A percentile compares a stretch with the other conserved stretches of the same genome.
Conservation (phyloP, 2,329 filamentous ascomycete species). For the Arachnomyces sp. region DNA sequence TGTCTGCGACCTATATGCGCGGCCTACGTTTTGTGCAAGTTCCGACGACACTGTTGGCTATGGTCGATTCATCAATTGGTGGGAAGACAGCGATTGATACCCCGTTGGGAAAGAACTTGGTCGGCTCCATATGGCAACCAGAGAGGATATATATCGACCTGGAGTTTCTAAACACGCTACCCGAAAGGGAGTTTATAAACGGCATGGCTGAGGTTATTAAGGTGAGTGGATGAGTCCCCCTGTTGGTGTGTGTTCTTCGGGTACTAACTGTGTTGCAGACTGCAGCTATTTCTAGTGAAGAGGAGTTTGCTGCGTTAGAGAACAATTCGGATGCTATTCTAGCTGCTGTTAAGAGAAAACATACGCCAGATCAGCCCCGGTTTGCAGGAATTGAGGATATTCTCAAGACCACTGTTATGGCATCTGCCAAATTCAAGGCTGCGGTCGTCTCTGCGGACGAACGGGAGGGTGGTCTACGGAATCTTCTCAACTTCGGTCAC, state of each 20-base stretch:
- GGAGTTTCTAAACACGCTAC: slow-evolving; percentile 80
- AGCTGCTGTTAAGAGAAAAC: slow-evolving; percentile 57
- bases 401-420: slow-evolving; percentile 72
- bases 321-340: slow-evolving; percentile 71
- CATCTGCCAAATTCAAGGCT: slow-evolving; percentile 87
- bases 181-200: slow-evolving; percentile 89
- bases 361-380: slow-evolving; percentile 48
- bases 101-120: slow-evolving; percentile 87
- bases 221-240: slow-evolving; percentile 19
- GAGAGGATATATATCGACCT: slow-evolving; percentile 90
- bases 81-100: slow-evolving; percentile 98
- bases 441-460: slow-evolving; percentile 91
- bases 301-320: slow-evolving; percentile 77
- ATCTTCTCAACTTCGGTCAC: slow-evolving; percentile 94
- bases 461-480: slow-evolving; percentile 84
- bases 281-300: slow-evolving; percentile 88
- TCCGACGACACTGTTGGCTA: slow-evolving; percentile 84
- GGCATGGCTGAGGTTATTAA: slow-evolving; percentile 98
- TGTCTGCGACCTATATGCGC: slow-evolving; percentile 97
- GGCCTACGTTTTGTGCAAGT: slow-evolving; percentile 95
- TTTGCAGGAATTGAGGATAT: slow-evolving; percentile 63
- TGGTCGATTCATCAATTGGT: slow-evolving; percentile 98
- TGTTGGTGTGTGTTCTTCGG: slow-evolving; percentile 1
- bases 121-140: slow-evolving; percentile 96
- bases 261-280: slow-evolving; percentile 46